Percentiles rank a stretch among this genome's conserved stretches.
Conservation (phyloP, 768 basidiomycete species). For the Termitomyces sp. region DNA sequence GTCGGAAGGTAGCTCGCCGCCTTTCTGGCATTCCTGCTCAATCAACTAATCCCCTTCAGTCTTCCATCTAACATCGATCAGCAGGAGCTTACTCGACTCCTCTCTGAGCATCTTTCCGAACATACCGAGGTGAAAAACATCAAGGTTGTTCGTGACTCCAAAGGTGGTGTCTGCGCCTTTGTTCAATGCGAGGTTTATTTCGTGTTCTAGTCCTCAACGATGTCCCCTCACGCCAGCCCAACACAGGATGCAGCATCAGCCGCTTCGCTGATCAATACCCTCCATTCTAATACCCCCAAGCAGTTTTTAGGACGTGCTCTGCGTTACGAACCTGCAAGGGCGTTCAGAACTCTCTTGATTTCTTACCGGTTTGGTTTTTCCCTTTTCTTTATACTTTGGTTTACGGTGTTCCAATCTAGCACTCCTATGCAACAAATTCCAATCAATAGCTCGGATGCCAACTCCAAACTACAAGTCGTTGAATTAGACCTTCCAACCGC, state of each 20-base stretch:
- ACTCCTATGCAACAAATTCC: slow-evolving; percentile 32
- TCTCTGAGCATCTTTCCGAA: slow-evolving; percentile 62
- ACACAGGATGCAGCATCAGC: slow-evolving; percentile 54
- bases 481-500: slow-evolving; percentile 48
- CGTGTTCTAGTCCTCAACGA: background rate
- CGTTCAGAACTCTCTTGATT: slow-evolving; percentile 66
- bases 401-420: slow-evolving; percentile 16
- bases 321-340: slow-evolving; percentile 75
- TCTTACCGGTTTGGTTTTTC: slow-evolving; percentile 58
- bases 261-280: slow-evolving; percentile 49
- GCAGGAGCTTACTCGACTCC: slow-evolving; percentile 50
- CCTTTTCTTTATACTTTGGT: background rate
- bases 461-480: slow-evolving; percentile 21
- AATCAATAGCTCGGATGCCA: slow-evolving; percentile 11
- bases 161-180: slow-evolving; percentile 79
- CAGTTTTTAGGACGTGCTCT: slow-evolving; percentile 68
- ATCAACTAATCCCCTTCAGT: slow-evolving; percentile 27
- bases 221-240: slow-evolving; percentile 2
- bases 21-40: background rate
- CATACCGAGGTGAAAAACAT: slow-evolving; percentile 62
- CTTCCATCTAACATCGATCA: slow-evolving; percentile 67
- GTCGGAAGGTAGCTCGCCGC: slow-evolving; percentile 61
- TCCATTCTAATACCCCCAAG: slow-evolving; percentile 49
- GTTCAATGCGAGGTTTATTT: slow-evolving; percentile 72
- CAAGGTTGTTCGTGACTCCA: slow-evolving; percentile 68